Conservation (phyloP, 768 basidiomycete species). For the Dioszegia aurantiaca region DNA sequence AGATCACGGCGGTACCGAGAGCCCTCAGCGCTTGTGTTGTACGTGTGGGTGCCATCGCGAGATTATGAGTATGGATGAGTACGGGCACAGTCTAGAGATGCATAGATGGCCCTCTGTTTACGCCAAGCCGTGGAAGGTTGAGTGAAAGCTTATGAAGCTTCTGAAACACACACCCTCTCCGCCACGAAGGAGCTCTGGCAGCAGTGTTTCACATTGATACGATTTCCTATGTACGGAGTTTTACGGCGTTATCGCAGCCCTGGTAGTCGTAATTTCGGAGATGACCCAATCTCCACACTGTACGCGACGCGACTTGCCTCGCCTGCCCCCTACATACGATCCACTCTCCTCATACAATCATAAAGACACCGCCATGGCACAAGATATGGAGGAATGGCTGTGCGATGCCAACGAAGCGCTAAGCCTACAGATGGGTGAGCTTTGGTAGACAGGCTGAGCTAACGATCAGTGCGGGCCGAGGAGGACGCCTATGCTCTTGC, state of each 20-base stretch:
- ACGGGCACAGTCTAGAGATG: too few relatives aligned
- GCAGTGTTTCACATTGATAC: too few relatives aligned
- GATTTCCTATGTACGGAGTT: too few relatives aligned
- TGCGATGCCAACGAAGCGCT: slow-evolving; percentile 74
- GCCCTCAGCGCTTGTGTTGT: not conserved
- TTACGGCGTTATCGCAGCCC: too few relatives aligned
- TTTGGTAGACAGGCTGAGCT: not conserved
- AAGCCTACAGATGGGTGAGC: slow-evolving; percentile 68
- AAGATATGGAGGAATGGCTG: slow-evolving; percentile 64
- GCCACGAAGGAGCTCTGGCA: too few relatives aligned
- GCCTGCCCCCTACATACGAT: too few relatives aligned
- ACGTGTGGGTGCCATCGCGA: not conserved
- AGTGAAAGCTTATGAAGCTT: not conserved
- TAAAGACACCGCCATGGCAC: slow-evolving; percentile 23
- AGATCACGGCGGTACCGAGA: not conserved
- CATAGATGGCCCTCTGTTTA: too few relatives aligned
- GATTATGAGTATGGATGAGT: not conserved
- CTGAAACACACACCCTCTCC: not conserved
- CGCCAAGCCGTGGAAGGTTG: too few relatives aligned
- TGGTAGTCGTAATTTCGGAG: too few relatives aligned
- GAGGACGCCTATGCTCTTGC: slow-evolving; percentile 63
- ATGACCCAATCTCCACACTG: too few relatives aligned
- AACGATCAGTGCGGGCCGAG: slow-evolving; percentile 63
- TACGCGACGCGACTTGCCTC: too few relatives aligned
- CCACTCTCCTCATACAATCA: too few relatives aligned